A percentile compares a stretch with the other conserved stretches of the same genome.
phyloP scores from a whole-genome alignment of 495 filamentous ascomycete species.

The Penicillium salamii region DNA sequence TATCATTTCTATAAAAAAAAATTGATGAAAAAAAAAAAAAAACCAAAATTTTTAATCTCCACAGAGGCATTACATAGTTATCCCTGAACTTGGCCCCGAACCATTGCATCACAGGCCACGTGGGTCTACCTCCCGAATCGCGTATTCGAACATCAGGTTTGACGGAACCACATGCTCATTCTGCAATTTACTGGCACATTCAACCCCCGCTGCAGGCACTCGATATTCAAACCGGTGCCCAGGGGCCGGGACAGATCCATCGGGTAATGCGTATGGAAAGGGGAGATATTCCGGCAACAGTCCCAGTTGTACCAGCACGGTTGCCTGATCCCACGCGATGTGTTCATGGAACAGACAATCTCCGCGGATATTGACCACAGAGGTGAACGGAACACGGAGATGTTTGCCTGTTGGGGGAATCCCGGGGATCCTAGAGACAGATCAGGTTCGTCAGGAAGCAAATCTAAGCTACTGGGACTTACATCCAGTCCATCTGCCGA shows the following conservation, averaged over 20 bases:
- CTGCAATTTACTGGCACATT: conserved; percentile 61
- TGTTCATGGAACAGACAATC: conserved; percentile 77
- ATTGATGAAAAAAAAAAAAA: too few relatives aligned
- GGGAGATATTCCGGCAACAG: conserved; percentile 61
- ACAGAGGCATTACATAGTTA: too few relatives aligned
- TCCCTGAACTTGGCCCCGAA: too few relatives aligned
- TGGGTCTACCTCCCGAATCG: conserved; percentile 16
- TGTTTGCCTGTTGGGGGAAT: conserved; percentile 65
- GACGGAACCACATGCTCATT: conserved; percentile 56
- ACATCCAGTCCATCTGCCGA: conserved; percentile 67
- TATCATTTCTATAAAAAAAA: too few relatives aligned
- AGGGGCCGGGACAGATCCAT: conserved; percentile 29
- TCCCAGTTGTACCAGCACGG: conserved; percentile 69
- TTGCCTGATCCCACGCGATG: conserved; percentile 82
- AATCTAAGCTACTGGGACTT: conserved; percentile 25
- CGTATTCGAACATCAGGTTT: conserved; percentile 61
- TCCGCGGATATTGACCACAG: conserved; percentile 72
- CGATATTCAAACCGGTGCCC: conserved; percentile 56
- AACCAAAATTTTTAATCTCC: too few relatives aligned
- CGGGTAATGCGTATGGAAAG: conserved; percentile 52
- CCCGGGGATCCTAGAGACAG: conserved; percentile 52
- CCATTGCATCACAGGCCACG: too few relatives aligned
- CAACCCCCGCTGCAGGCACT: conserved; percentile 65
- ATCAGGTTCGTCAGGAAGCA: conserved; percentile 24
- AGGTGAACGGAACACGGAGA: conserved; percentile 67